phyloP scores from a whole-genome alignment of 495 filamentous ascomycete genomes.

The Penicillium nucicola region DNA sequence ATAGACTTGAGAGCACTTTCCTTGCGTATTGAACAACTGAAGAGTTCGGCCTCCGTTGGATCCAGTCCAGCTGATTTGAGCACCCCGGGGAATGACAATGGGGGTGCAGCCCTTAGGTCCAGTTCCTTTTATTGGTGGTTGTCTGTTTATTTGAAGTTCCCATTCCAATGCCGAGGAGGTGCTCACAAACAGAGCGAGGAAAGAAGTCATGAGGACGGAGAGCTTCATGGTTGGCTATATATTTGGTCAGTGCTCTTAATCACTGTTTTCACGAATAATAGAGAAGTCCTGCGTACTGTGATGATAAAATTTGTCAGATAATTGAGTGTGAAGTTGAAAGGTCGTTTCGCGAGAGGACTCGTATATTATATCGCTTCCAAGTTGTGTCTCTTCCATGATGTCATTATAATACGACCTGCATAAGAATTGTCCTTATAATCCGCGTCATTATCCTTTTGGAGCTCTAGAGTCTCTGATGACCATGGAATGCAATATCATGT shows the following conservation, averaged over 20 bases:
- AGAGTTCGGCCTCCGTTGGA: slow-evolving; percentile 9
- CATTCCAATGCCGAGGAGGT: slow-evolving; percentile 4
- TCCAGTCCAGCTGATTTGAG: slow-evolving; percentile 14
- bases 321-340: too few species aligned
- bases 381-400: background rate
- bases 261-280: background rate
- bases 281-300: too few species aligned
- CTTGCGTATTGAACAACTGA: slow-evolving; percentile 9
- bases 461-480: too few species aligned
- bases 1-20: slow-evolving; percentile 11
- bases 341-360: too few species aligned
- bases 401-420: background rate
- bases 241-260: background rate
- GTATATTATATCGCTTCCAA: too few species aligned
- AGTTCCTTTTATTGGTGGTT: background rate
- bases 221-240: background rate
- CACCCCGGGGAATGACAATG: slow-evolving; percentile 10
- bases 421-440: too few species aligned
- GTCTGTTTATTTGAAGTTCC: slow-evolving; percentile 3
- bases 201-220: background rate
- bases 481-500: too few species aligned
- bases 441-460: too few species aligned
- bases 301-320: too few species aligned
- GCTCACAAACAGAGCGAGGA: background rate
- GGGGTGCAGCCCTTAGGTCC: slow-evolving; percentile 1